Conservation (phyloP, 2,329 filamentous ascomycete species). For the Trichoderma breve region DNA sequence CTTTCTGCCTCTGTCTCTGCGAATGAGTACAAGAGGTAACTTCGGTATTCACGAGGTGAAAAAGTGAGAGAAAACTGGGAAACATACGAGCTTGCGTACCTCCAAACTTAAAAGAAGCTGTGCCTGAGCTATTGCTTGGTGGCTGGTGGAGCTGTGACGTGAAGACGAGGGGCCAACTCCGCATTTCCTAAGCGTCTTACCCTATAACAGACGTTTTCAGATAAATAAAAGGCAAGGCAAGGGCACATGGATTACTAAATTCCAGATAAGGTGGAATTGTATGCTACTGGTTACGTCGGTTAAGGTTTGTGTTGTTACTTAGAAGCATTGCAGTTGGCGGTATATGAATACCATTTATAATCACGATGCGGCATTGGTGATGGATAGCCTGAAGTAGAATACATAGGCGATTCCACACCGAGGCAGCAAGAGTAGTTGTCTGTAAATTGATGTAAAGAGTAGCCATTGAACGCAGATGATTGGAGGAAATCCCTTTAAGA, state of each 20-base stretch:
- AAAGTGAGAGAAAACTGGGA: neutral
- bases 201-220: neutral
- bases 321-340: neutral
- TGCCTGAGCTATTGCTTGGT: neutral
- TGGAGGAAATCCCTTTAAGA: too few relatives aligned
- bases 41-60: neutral
- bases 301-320: neutral
- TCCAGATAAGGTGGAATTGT: neutral
- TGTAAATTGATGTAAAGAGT: neutral
- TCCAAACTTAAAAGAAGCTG: neutral
- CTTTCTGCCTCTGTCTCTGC: neutral
- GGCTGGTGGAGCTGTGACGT: constrained; percentile 18
- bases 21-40: neutral
- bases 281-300: neutral
- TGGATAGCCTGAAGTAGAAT: neutral
- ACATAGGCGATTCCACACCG: neutral
- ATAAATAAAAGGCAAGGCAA: neutral
- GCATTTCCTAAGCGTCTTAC: neutral
- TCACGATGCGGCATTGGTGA: neutral
- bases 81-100: neutral
- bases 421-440: too few relatives aligned
- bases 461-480: neutral
- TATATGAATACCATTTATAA: neutral
- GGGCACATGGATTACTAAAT: neutral
- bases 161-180: constrained; percentile 11